phyloP scores from a whole-genome alignment of 208 protist species.

The Trypanosoma caninum region DNA sequence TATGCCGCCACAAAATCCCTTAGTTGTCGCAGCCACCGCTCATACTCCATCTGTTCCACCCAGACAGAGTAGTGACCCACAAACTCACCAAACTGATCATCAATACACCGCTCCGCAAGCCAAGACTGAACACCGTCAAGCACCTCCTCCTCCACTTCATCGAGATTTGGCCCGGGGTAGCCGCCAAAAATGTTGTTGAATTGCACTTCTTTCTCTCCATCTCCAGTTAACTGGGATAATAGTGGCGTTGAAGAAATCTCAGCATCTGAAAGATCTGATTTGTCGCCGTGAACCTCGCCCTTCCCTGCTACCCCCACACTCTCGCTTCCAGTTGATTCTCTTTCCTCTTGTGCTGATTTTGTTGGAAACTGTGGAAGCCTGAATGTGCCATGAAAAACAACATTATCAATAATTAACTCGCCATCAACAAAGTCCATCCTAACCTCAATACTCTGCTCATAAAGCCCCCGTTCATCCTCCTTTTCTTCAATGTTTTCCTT shows the following conservation, averaged over 20 bases:
- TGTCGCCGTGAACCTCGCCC: no score
- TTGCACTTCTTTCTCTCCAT: constrained; percentile 17
- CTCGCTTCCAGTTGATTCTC: no score
- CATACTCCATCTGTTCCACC: constrained; percentile 86
- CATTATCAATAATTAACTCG: constrained; percentile 65
- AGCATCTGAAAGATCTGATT: no score
- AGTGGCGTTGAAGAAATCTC: no score
- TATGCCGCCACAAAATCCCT: constrained; percentile 79
- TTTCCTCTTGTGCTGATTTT: no score
- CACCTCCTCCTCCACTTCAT: constrained; percentile 79
- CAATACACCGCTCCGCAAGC: constrained; percentile 73
- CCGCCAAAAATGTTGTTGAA: constrained; percentile 70
- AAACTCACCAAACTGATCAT: constrained; percentile 83
- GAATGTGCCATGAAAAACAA: constrained; percentile 58
- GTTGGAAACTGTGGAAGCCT: neutral
- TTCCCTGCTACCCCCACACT: no score
- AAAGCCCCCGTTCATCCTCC: constrained; percentile 43
- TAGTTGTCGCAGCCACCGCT: constrained; percentile 80
- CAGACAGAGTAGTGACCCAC: constrained; percentile 75
- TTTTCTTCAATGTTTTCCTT: neutral
- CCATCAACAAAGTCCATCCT: constrained; percentile 79
- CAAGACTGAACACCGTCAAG: constrained; percentile 75
- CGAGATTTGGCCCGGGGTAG: constrained; percentile 71
- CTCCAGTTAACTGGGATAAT: no score
- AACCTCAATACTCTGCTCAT: constrained; percentile 67